These are phyloP conservation scores for Cladosporium colombiae DNA, from an alignment of 2,329 filamentous ascomycete species.

Conservation along the genomic window DNA sequence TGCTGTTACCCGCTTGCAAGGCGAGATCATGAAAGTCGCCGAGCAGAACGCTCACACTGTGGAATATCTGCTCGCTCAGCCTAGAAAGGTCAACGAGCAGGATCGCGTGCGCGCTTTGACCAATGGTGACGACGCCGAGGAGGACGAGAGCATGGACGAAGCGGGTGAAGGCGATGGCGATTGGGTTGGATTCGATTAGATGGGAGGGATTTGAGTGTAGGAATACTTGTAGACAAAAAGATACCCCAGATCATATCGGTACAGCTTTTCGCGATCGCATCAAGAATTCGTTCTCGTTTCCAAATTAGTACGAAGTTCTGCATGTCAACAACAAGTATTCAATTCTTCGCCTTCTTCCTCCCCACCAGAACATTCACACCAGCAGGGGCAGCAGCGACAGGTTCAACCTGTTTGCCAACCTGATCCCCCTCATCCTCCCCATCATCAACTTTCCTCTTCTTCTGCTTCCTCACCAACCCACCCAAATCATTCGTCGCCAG, in stretches of 20 bases:
- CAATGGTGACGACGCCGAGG: conserved; percentile 19
- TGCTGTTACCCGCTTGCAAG: conserved; percentile 75
- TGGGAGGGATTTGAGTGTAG: background rate
- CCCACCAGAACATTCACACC: conserved; percentile 56
- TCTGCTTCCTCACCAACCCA: conserved; percentile 52
- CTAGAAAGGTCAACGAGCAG: conserved; percentile 24
- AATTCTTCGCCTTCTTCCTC: conserved; percentile 58
- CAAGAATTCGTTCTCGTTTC: background rate
- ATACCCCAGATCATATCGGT: conserved; percentile 15
- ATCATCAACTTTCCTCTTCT: conserved; percentile 45
- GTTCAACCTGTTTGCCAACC: background rate
- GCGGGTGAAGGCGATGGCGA: conserved; percentile 38
- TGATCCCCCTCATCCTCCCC: conserved; percentile 13
- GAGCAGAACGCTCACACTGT: conserved; percentile 89
- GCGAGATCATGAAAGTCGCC: conserved; percentile 77
- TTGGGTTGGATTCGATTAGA: conserved; percentile 36
- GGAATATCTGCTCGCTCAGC: conserved; percentile 67
- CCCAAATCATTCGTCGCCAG: conserved; percentile 35
- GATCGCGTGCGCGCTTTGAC: conserved; percentile 13
- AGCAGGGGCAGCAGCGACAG: background rate
- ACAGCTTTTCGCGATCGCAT: background rate
- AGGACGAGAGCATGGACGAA: conserved; percentile 36
- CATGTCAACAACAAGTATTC: background rate
- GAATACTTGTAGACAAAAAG: conserved; percentile 13
- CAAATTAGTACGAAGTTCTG: background rate